Evolutionary conservation across 441 rosid genomes (phyloP).

Genomic region (Aquilaria agallochum): DNA sequence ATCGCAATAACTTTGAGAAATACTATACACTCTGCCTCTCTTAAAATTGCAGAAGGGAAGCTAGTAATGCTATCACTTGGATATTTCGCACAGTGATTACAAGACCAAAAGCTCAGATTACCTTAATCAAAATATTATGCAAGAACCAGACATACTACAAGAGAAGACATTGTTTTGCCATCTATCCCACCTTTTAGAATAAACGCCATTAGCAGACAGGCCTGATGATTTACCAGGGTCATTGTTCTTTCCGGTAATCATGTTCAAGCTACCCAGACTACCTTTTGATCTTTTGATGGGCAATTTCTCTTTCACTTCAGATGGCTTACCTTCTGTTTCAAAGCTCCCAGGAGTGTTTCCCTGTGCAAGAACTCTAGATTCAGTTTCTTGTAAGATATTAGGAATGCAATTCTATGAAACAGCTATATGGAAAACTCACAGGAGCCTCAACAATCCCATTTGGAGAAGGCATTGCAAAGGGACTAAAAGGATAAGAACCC

Average conservation of each 20-base stretch:
- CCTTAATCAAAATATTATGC: no score
- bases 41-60: no score
- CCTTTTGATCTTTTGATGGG: slow-evolving; percentile 98
- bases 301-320: slow-evolving; percentile 86
- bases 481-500: slow-evolving; percentile 98
- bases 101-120: no score
- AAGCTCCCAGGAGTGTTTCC: slow-evolving; percentile 63
- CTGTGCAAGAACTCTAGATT: slow-evolving; percentile 35
- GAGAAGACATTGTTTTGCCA: background rate
- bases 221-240: slow-evolving; percentile 68
- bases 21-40: no score
- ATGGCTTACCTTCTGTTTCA: slow-evolving; percentile 71
- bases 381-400: slow-evolving; percentile 7
- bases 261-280: slow-evolving; percentile 92
- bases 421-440: slow-evolving; percentile 38
- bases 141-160: background rate
- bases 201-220: slow-evolving; percentile 74
- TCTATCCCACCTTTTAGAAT: slow-evolving; percentile 69
- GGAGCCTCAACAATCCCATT: slow-evolving; percentile 84
- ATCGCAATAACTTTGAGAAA: no score
- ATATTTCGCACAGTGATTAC: no score
- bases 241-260: slow-evolving; percentile 77
- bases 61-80: no score
- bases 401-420: slow-evolving; percentile 13
- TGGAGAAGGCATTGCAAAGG: slow-evolving; percentile 89